Evolutionary conservation across 2,329 filamentous ascomycete genomes (phyloP).

Genomic region (Emmonsiellopsis sp.): DNA sequence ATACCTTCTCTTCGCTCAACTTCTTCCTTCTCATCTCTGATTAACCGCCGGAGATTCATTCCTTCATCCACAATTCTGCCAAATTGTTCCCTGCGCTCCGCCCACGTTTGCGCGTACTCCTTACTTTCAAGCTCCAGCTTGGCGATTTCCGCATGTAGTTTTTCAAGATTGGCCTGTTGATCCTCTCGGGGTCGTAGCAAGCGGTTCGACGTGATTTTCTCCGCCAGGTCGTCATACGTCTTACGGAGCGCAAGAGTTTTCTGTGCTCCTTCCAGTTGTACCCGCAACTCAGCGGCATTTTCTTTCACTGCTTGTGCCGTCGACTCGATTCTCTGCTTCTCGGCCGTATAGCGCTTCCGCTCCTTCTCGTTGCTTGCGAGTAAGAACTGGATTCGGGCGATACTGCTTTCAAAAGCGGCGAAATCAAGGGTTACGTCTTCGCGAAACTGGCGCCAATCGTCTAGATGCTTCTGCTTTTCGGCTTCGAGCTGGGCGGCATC

Average conservation of each 20-base stretch:
- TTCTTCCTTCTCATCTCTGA: conserved; percentile 92
- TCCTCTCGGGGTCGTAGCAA: conserved; percentile 77
- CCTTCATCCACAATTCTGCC: conserved; percentile 83
- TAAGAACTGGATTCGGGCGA: conserved; percentile 81
- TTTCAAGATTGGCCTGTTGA: conserved; percentile 65
- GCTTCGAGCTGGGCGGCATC: conserved; percentile 34
- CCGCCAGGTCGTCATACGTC: conserved; percentile 77
- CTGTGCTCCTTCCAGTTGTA: conserved; percentile 68
- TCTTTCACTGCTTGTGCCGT: conserved; percentile 71
- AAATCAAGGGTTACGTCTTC: conserved; percentile 85
- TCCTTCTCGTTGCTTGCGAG: conserved; percentile 74
- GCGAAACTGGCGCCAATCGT: conserved; percentile 59
- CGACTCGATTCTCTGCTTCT: conserved; percentile 68
- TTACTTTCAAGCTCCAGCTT: conserved; percentile 78
- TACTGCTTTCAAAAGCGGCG: conserved; percentile 74
- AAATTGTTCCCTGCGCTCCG: conserved; percentile 77
- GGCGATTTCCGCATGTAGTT: conserved; percentile 78
- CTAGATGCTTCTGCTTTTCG: conserved; percentile 42
- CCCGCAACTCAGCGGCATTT: conserved; percentile 61
- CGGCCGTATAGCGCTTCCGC: conserved; percentile 70
- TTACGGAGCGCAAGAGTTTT: conserved; percentile 69
- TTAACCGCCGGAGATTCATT: conserved; percentile 73
- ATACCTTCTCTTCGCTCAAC: conserved; percentile 80
- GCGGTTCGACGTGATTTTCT: conserved; percentile 74
- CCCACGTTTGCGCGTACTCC: conserved; percentile 74